Evolutionary conservation across 768 basidiomycete genomes (phyloP).

Genomic region (Suillus subaureus): DNA sequence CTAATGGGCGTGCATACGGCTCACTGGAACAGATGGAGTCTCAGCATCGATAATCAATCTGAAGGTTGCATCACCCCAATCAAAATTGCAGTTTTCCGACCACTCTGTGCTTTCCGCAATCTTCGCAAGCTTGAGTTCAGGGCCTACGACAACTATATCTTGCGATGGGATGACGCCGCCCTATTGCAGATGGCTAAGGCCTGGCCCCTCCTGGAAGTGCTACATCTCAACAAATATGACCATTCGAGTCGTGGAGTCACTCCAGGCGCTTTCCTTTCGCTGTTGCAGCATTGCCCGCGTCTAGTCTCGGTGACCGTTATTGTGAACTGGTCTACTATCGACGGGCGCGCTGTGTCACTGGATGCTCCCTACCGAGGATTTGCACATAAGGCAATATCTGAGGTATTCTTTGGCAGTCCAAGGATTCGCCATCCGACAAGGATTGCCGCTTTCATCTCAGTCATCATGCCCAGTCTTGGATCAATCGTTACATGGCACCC

Average conservation of each 20-base stretch:
- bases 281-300: conserved; percentile 4
- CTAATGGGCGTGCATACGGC: background rate
- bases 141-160: background rate
- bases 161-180: background rate
- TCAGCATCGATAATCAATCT: background rate
- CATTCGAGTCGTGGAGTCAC: background rate
- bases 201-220: conserved; percentile 5
- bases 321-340: background rate
- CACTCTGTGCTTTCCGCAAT: background rate
- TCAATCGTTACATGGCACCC: conserved; percentile 29
- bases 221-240: background rate
- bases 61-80: background rate
- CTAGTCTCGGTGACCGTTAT: background rate
- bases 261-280: background rate
- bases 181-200: conserved; percentile 6
- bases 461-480: conserved; percentile 17
- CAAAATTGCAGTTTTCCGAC: background rate
- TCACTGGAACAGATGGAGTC: background rate
- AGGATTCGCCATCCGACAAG: background rate
- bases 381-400: background rate
- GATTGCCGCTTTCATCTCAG: too few relatives aligned
- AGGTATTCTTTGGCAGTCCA: background rate
- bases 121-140: background rate
- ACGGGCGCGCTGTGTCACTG: background rate
- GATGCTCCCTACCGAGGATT: background rate